Percentiles rank a stretch among this genome's conserved stretches.
These are phyloP conservation scores for Capsicum baccatum DNA, from an alignment of 257 asterid species.

Conservation along the genomic window DNA sequence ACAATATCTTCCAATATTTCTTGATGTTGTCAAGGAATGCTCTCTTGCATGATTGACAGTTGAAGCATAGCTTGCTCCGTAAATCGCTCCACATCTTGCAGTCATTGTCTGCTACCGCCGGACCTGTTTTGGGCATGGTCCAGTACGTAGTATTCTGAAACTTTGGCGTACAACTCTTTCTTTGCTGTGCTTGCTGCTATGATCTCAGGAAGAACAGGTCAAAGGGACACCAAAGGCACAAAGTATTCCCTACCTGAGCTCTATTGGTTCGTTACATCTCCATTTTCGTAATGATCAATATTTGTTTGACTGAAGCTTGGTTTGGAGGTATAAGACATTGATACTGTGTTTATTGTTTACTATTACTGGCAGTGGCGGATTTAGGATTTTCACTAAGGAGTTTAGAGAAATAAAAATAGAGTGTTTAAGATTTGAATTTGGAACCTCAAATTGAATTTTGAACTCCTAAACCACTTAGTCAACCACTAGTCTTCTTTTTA, in stretches of 20 bases:
- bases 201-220: constrained; percentile 45
- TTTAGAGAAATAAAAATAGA: no score
- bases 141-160: constrained; percentile 52
- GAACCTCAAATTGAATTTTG: no score
- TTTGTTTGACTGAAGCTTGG: background rate
- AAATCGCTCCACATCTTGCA: constrained; percentile 56
- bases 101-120: constrained; percentile 39
- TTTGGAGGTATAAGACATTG: background rate
- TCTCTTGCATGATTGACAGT: constrained; percentile 54
- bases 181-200: constrained; percentile 54
- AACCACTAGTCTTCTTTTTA: no score
- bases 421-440: no score
- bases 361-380: background rate
- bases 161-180: constrained; percentile 24
- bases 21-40: constrained; percentile 41
- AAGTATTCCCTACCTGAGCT: constrained; percentile 18
- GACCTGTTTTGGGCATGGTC: constrained; percentile 44
- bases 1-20: constrained; percentile 45
- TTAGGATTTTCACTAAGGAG: no score
- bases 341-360: background rate
- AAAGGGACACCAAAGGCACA: background rate
- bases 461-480: no score
- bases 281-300: background rate
- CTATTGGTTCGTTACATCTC: background rate
- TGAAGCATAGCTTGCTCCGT: constrained; percentile 48